Base-by-base conservation (phyloP, 495 filamentous ascomycete genomes). In the Antarctomyces pellizariae region DNA sequence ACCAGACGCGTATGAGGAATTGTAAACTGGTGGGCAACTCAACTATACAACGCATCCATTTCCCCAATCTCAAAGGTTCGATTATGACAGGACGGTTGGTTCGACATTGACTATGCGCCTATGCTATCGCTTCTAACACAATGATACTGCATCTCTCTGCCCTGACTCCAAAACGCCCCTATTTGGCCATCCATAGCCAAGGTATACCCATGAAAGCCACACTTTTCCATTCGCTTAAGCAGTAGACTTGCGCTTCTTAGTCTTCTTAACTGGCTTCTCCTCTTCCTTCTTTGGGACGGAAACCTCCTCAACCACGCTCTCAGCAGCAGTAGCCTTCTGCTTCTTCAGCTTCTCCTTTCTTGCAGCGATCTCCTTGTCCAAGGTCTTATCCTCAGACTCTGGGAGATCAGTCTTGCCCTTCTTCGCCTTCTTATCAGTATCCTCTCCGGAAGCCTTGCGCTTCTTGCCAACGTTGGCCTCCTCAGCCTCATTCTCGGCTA, bases 381-480 rank as follows among this genome's bases (percentile, higher is more conserved):
- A 48, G 16, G 67, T 65, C 18, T 60, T 46, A 31, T 65, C 49
- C 29, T 63, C 53, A 37, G 53, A 50, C 41, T 57, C 56, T 10
- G 44, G 34, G 30, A 47, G 29, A 46, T 52, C 54, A 11, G 40
- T 44, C 38, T 53, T 47, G 48, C 62, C 59, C 46, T 64, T 69
- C 48, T 61, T 58, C 1, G 25, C 26, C 36, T 53, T 54, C 52
- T 58, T 61, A 17, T 45, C 40, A 31, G 46, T 50, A 10, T 41
- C 44, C 34, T 54, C 54, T 7, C 44, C 46, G 16, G 53, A 36
- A 11, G 56, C 47, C 50, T 62, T 58, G 38, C 72, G 60, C 60
- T 80, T 78, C 63, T 71, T 77, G 32, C 52, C 54, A 30, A 59
- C 53, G 46, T 65, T 70, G 32, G 54, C 50, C 40, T 56, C 55